Conservation (phyloP, 108 stramenopile species). For the Chaetoceros tenuissimus region DNA sequence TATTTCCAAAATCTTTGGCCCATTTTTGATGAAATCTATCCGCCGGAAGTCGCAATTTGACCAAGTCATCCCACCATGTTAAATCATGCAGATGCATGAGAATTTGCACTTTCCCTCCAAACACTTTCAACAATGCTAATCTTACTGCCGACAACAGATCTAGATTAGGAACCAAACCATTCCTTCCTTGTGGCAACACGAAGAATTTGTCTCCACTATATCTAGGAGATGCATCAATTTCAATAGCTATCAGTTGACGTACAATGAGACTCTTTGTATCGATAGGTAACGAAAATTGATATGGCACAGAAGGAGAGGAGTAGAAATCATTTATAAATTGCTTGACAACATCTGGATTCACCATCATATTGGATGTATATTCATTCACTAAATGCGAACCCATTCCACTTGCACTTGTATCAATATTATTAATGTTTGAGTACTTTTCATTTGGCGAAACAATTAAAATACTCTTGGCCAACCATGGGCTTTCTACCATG, state of each 20-base stretch:
- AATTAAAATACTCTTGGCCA: slow-evolving; percentile 65
- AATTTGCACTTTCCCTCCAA: slow-evolving; percentile 2
- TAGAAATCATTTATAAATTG: slow-evolving; percentile 1
- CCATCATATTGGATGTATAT: too few relatives aligned
- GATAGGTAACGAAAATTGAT: slow-evolving; percentile 41
- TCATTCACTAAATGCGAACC: too few relatives aligned
- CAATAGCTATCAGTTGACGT: slow-evolving; percentile 53
- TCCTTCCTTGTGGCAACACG: slow-evolving; percentile 50
- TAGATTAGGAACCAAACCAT: slow-evolving; percentile 72
- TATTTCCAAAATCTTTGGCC: slow-evolving; percentile 36
- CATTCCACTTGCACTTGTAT: too few relatives aligned
- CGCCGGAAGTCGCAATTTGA: slow-evolving; percentile 9
- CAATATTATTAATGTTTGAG: background rate
- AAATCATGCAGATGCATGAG: slow-evolving; percentile 8
- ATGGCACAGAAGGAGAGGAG: too few relatives aligned
- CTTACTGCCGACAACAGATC: slow-evolving; percentile 70
- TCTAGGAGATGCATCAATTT: slow-evolving; percentile 9
- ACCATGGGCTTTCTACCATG: slow-evolving; percentile 57
- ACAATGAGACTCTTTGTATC: slow-evolving; percentile 41
- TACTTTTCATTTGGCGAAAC: slow-evolving; percentile 35
- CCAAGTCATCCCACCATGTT: slow-evolving; percentile 3
- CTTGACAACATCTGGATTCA: too few relatives aligned
- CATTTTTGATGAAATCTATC: slow-evolving; percentile 24
- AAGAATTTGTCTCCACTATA: slow-evolving; percentile 23
- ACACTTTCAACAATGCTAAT: slow-evolving; percentile 18